phyloP scores from a whole-genome alignment of 2,329 filamentous ascomycete species.

The Lasiodiplodia gonubiensis region DNA sequence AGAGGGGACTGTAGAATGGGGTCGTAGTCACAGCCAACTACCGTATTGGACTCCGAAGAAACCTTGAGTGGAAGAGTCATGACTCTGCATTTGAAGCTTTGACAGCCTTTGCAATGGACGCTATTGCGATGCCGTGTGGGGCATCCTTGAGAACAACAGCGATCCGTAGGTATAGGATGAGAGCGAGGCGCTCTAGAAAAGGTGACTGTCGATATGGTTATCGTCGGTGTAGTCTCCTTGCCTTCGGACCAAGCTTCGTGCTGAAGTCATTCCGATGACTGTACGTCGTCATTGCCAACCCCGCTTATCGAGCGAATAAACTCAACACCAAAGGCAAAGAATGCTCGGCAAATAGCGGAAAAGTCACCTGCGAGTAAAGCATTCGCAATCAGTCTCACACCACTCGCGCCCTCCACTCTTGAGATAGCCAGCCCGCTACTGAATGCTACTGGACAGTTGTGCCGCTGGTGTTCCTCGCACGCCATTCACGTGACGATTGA shows the following conservation, averaged over 20 bases:
- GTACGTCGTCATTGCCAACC: not conserved
- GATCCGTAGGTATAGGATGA: not conserved
- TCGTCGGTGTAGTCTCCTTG: not conserved
- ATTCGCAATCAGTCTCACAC: not conserved
- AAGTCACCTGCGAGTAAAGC: not conserved
- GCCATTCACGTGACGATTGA: slow-evolving; percentile 32
- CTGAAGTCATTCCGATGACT: not conserved
- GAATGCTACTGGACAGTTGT: not conserved
- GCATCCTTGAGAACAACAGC: not conserved
- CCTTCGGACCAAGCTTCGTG: not conserved
- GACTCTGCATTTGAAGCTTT: not conserved
- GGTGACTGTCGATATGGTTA: not conserved
- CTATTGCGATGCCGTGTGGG: not conserved
- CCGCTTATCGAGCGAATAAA: not conserved
- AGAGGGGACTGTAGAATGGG: no score
- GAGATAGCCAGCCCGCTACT: not conserved
- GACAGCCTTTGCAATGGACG: not conserved
- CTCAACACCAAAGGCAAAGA: not conserved
- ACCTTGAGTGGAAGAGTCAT: not conserved
- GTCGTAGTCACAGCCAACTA: not conserved
- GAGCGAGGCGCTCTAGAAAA: not conserved
- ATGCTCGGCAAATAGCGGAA: not conserved
- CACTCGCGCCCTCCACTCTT: slow-evolving; percentile 13
- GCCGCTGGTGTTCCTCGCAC: slow-evolving; percentile 27
- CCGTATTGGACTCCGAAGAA: not conserved